Percentiles rank a stretch among this genome's conserved stretches.
These are phyloP conservation scores for Fraxinus greggii DNA, from an alignment of 305 asterid species.

Conservation along the genomic window DNA sequence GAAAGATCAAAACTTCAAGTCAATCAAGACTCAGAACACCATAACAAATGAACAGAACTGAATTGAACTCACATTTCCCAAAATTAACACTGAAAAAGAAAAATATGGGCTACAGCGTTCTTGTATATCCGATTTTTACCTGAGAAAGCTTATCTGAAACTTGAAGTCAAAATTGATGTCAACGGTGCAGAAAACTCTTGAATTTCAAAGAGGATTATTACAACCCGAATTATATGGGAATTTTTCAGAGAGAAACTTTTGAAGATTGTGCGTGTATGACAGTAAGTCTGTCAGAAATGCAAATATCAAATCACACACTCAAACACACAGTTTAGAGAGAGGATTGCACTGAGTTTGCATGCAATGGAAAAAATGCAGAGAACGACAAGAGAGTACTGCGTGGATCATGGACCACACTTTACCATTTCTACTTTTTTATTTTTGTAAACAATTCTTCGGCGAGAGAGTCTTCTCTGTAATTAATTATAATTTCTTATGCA, in stretches of 20 bases:
- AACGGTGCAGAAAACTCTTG: slow-evolving; percentile 23
- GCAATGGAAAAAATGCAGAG: slow-evolving; percentile 14
- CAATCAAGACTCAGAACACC: slow-evolving; percentile 23
- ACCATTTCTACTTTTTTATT: background rate
- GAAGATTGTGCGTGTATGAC: slow-evolving; percentile 18
- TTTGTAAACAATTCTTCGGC: background rate
- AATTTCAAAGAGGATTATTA: slow-evolving; percentile 29
- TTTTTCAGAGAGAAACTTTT: slow-evolving; percentile 5
- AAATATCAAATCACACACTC: slow-evolving; percentile 22
- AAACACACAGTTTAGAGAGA: background rate
- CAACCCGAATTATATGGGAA: slow-evolving; percentile 17
- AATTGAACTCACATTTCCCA: slow-evolving; percentile 27
- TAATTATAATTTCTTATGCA: background rate
- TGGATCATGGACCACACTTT: slow-evolving; percentile 10
- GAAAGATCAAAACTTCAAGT: background rate
- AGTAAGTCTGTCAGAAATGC: slow-evolving; percentile 20
- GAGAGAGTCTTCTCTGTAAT: background rate
- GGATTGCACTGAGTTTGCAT: slow-evolving; percentile 22
- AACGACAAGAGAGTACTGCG: slow-evolving; percentile 15
- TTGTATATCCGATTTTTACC: slow-evolving; percentile 25
- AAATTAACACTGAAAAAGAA: background rate
- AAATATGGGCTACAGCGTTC: slow-evolving; percentile 14
- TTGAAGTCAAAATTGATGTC: slow-evolving; percentile 2
- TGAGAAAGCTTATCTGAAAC: slow-evolving; percentile 9
- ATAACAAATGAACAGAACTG: slow-evolving; percentile 18